phyloP scores from a whole-genome alignment of 2,329 filamentous ascomycete species.

The Phoma sp. region DNA sequence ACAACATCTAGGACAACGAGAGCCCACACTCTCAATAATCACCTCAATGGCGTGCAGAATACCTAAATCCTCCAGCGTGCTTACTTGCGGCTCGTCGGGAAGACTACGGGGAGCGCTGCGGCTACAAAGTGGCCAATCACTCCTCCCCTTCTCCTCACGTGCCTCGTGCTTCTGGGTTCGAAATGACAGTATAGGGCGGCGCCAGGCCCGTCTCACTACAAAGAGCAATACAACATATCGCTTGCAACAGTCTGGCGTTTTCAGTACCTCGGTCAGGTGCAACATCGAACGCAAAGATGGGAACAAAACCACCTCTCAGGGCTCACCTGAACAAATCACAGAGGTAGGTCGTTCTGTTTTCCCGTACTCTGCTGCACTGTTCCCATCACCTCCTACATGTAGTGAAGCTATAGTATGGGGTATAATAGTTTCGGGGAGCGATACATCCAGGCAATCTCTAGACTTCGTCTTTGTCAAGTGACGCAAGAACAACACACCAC shows the following conservation, averaged over 20 bases:
- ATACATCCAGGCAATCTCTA: background rate
- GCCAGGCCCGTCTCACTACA: background rate
- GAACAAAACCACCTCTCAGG: conserved; percentile 8
- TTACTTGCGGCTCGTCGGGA: conserved; percentile 16
- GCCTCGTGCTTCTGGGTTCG: conserved; percentile 33
- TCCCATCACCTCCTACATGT: background rate
- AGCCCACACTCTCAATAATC: conserved; percentile 14
- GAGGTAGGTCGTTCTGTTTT: conserved; percentile 21
- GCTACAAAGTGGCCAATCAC: conserved; percentile 22
- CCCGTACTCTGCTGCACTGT: background rate
- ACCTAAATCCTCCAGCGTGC: conserved; percentile 15
- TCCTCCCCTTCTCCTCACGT: conserved; percentile 39
- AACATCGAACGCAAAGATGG: conserved; percentile 17
- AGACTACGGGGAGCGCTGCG: conserved; percentile 13
- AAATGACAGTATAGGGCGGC: conserved; percentile 14
- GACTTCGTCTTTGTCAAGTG: background rate
- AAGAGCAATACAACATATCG: conserved; percentile 3
- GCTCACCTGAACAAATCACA: conserved; percentile 3
- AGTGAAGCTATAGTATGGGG: background rate
- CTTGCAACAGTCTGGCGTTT: conserved; percentile 16
- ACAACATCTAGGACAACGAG: conserved; percentile 16
- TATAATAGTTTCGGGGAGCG: background rate
- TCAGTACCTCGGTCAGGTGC: conserved; percentile 28
- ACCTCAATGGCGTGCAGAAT: conserved; percentile 27
- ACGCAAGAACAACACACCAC: background rate